Evolutionary conservation across 805 yeast genomes (phyloP), one percentile per base, ranked within the genome.

Genomic region (Teunomyces panamensis): DNA sequence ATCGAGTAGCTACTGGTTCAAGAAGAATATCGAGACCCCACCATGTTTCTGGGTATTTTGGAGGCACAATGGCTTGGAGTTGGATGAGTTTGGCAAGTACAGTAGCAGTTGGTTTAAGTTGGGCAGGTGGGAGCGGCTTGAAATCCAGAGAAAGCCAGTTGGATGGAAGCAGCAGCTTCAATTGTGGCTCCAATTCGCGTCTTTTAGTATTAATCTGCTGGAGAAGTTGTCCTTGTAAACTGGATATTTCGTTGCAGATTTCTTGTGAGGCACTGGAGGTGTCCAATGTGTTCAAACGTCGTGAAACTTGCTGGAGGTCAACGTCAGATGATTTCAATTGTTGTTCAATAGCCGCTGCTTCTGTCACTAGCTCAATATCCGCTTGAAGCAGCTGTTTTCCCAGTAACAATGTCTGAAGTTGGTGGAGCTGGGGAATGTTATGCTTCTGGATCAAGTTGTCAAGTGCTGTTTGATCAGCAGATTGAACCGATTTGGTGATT

Each of bases 1-100:
- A 81, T 36, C 87, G 71, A 9, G 71, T 54, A 6, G 67, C 65
- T 27, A 84, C 68, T 1, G 79, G 78, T 24, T 64, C 61, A 2
- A 78, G 60, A 28, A 86, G 60, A 0, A 69, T 59, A 36, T 72
- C 75, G 35, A 83, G 64, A 0, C 80, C 79, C 79, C 85, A 79
- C 65, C 78, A 65, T 0, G 78, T 55, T 7, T 59, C 63, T 2
- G 70, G 74, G 51, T 68, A 65, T 17, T 42, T 45, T 4, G 73
- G 71, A 1, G 48, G 20, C 39, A 53, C 55, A 4, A 66, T 46
- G 0, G 62, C 50, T 53, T 77, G 81, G 8, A 75, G 53, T 6
- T 45, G 59, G 7, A 64, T 53, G 47, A 69, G 56, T 9, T 59
- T 51, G 9, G 26, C n/a, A 3, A 26, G 14, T n/a, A n/a, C n/a